phyloP scores from a whole-genome alignment of 306 rosid species.

The Hippophae rhamnoides region DNA sequence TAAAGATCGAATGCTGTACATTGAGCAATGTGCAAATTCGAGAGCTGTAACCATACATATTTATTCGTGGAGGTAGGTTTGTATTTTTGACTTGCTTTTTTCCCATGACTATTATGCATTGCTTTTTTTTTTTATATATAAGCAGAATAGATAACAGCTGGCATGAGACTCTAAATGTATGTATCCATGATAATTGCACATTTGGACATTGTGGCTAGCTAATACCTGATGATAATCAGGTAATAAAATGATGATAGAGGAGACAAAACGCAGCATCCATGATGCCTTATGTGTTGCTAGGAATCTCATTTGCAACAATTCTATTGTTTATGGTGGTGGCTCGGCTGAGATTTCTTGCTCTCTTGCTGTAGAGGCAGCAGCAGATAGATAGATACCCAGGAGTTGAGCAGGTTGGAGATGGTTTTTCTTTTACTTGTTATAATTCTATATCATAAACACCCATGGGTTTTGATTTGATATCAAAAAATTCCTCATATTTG shows the following conservation, averaged over 20 bases:
- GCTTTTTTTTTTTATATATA: no score
- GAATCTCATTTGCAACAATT: slow-evolving; percentile 93
- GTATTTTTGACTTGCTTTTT: neutral
- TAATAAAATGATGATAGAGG: slow-evolving; percentile 96
- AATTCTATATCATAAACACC: no score
- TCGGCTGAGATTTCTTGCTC: slow-evolving; percentile 89
- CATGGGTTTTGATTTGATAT: no score
- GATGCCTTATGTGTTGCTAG: slow-evolving; percentile 97
- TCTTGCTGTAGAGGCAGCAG: slow-evolving; percentile 83
- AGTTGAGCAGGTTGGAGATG: slow-evolving; percentile 69
- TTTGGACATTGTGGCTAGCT: no score
- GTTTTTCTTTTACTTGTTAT: neutral
- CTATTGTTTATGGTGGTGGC: slow-evolving; percentile 97
- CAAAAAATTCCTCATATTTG: no score
- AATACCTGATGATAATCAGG: slow-evolving; percentile 30
- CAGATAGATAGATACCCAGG: slow-evolving; percentile 69
- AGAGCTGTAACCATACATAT: slow-evolving; percentile 77
- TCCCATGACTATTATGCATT: neutral
- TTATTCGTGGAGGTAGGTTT: slow-evolving; percentile 80
- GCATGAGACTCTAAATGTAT: no score
- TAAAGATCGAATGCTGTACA: slow-evolving; percentile 90
- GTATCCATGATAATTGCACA: no score
- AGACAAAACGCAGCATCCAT: slow-evolving; percentile 93
- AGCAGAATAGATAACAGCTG: no score
- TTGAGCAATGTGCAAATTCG: slow-evolving; percentile 97